Evolutionary conservation across 176 grass and related monocot genomes (phyloP), one percentile per base, ranked within the genome.

Genomic region (Puya raimondii): DNA sequence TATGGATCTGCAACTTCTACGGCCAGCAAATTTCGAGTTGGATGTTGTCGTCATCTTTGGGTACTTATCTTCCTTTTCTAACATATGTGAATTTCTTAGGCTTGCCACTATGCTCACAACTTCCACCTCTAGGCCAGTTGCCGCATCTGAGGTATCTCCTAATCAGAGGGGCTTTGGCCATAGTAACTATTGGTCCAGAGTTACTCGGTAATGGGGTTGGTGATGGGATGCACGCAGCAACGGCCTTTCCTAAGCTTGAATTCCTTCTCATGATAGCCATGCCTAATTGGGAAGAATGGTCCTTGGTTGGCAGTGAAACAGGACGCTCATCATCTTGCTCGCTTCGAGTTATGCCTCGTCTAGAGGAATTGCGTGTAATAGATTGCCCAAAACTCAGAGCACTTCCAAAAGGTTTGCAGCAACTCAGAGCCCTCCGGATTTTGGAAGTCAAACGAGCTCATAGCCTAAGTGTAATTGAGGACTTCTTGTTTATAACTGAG

Each of bases 281-380:
- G 80, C 22, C 57, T 23, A 82, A 82, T 23, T 82, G 80, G 73
- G 80, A 82, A 54, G 25, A 77, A 13, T 77, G 73, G 73, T 76
- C 73, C 7, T 71, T 82, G 13, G 16, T 23, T 48, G 23, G 21
- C 5, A 21, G 29, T 47, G 47, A 54, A 64, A 63, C 12, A n/a
- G 67, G 48, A 23, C 11, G 61, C 18, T 16, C 50, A 23, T 50
- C 9, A 52, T 13, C 5, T 3, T 47, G 11, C 6, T 20, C 66
- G 2, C 33, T 17, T 11, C 42, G 4, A 48, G 15, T 71, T 7
- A 47, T 73, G 66, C 73, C 80, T 67, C 21, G 11, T 65, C 68
- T 82, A 10, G 15, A n/a, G 11, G 10, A 56, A 14, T 50, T 82
- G 12, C 0, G 13, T 10, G 9, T 82, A 13, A 2, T 3, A 1